phyloP scores from a whole-genome alignment of 1,284 basidiomycete genomes.

The Ganoderma sp. region DNA sequence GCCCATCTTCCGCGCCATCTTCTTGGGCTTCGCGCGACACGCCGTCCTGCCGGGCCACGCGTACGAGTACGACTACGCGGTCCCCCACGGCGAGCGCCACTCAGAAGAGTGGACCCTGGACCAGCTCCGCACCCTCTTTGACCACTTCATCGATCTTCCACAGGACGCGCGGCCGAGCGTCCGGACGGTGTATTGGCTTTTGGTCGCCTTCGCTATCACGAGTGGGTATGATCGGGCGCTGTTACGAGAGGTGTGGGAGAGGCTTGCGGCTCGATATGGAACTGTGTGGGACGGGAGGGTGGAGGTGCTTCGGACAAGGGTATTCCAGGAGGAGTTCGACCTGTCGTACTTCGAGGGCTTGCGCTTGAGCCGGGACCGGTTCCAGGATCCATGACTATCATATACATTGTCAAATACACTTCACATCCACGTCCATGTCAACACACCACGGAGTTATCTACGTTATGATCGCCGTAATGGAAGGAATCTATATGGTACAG shows the following conservation, averaged over 20 bases:
- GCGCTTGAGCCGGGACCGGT: constrained; percentile 15
- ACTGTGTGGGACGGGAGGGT: constrained; percentile 57
- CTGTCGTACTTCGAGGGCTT: constrained; percentile 23
- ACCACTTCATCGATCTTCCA: constrained; percentile 61
- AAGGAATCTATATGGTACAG: constrained; percentile 17
- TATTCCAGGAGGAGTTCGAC: constrained; percentile 32
- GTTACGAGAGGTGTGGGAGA: constrained; percentile 60
- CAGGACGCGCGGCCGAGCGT: constrained; percentile 48
- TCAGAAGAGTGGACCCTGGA: constrained; percentile 56
- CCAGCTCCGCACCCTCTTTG: constrained; percentile 61
- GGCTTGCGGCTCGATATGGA: constrained; percentile 59
- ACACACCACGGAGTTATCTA: constrained; percentile 7
- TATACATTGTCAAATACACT: constrained; percentile 17
- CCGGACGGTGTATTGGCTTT: constrained; percentile 65
- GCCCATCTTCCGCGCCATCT: constrained; percentile 71
- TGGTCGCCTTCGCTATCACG: constrained; percentile 65
- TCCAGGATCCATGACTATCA: constrained; percentile 8
- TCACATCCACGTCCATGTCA: neutral
- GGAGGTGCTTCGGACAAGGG: constrained; percentile 36
- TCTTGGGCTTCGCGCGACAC: constrained; percentile 77
- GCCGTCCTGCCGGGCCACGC: constrained; percentile 32
- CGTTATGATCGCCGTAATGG: constrained; percentile 16
- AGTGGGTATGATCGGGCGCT: constrained; percentile 54
- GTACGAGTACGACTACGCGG: constrained; percentile 1
- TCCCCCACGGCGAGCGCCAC: neutral